phyloP scores from a whole-genome alignment of 768 basidiomycete genomes.

The Auricularia heimuer region DNA sequence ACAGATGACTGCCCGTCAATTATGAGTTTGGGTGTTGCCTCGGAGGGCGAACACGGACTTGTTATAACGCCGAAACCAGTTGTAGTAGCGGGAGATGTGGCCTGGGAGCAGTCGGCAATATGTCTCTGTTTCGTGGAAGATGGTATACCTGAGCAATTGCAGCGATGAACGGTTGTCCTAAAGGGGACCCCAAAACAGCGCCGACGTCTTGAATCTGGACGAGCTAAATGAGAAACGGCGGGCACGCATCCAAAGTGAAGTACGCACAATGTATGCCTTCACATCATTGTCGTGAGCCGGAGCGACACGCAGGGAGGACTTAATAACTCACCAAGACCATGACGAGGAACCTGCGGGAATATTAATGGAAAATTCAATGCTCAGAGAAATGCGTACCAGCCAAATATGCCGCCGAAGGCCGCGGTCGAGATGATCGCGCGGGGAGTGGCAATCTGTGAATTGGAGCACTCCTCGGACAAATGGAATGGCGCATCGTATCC shows the following conservation, averaged over 20 bases:
- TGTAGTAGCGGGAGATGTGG: background rate
- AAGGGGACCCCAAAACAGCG: background rate
- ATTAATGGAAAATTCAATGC: background rate
- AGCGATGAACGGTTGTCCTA: constrained; percentile 8
- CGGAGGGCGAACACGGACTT: background rate
- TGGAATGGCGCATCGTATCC: constrained; percentile 12
- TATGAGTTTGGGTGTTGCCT: background rate
- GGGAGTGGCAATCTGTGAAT: constrained; percentile 10
- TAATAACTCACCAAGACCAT: background rate
- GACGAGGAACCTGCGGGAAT: background rate
- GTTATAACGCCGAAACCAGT: background rate
- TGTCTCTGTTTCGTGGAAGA: background rate
- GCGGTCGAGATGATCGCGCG: constrained; percentile 10
- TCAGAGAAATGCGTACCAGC: background rate
- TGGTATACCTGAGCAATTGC: constrained; percentile 1
- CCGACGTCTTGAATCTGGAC: constrained; percentile 3
- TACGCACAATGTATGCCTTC: background rate
- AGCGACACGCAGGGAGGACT: background rate
- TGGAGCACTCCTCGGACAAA: constrained; percentile 9
- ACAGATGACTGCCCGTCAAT: background rate
- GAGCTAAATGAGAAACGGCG: background rate
- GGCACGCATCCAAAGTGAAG: background rate
- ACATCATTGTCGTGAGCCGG: no score
- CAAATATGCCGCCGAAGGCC: constrained; percentile 6
- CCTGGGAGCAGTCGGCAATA: background rate